phyloP scores from a whole-genome alignment of 2,329 filamentous ascomycete species.

The Diaporthe sp. region DNA sequence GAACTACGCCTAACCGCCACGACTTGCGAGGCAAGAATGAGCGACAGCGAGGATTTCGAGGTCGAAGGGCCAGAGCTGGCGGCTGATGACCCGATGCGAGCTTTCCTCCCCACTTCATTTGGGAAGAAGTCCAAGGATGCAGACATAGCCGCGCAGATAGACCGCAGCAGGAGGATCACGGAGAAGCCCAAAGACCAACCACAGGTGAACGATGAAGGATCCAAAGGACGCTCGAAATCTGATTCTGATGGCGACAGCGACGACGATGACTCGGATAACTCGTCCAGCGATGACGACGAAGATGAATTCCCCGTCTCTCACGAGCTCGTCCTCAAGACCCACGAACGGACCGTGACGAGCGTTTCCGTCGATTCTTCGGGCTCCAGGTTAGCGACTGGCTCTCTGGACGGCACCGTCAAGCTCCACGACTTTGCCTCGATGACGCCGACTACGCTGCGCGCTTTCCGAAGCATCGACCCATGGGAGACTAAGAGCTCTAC shows the following conservation, averaged over 20 bases:
- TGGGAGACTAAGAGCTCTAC: conserved; percentile 80
- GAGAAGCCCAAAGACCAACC: conserved; percentile 51
- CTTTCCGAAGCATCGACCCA: conserved; percentile 93
- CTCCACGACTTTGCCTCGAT: conserved; percentile 96
- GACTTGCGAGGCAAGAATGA: conserved; percentile 59
- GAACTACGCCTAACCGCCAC: background rate
- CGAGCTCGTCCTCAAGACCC: conserved; percentile 92
- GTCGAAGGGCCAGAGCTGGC: conserved; percentile 69
- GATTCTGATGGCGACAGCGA: conserved; percentile 51
- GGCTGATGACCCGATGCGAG: conserved; percentile 78
- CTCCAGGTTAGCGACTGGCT: conserved; percentile 88
- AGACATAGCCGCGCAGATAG: conserved; percentile 85
- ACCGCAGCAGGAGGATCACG: conserved; percentile 77
- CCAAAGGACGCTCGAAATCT: conserved; percentile 44
- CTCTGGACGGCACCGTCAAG: conserved; percentile 91
- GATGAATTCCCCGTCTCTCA: conserved; percentile 95
- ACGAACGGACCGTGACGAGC: conserved; percentile 88
- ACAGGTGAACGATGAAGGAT: conserved; percentile 49
- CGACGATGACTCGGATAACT: conserved; percentile 63
- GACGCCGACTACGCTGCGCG: conserved; percentile 93
- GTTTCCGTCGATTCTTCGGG: conserved; percentile 89
- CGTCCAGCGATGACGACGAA: conserved; percentile 78
- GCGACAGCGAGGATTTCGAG: conserved; percentile 72
- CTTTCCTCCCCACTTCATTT: conserved; percentile 86
- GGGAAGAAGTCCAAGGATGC: conserved; percentile 83